Evolutionary conservation across 1,139 yeast species (phyloP).

Genomic region (Pichia sp.): DNA sequence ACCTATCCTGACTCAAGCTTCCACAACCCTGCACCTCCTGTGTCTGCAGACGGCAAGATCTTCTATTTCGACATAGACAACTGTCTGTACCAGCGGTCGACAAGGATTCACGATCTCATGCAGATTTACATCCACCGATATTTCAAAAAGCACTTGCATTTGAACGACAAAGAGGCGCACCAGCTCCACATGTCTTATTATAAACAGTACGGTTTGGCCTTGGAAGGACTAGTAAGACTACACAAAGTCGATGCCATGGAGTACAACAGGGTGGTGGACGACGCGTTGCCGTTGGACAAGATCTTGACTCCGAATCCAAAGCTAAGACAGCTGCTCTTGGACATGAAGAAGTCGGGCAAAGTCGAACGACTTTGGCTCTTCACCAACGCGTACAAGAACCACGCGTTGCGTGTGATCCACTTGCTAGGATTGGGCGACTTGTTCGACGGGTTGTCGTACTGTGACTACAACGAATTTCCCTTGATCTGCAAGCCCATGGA

Average conservation of each 20-base stretch:
- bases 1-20: conserved; percentile 37
- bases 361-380: conserved; percentile 74
- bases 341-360: conserved; percentile 42
- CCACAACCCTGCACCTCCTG: conserved; percentile 46
- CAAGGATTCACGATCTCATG: conserved; percentile 82
- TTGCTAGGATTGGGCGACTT: conserved; percentile 83
- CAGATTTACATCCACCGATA: conserved; percentile 78
- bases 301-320: conserved; percentile 59
- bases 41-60: conserved; percentile 43
- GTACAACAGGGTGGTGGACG: conserved; percentile 85
- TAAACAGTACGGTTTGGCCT: conserved; percentile 83
- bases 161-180: conserved; percentile 74
- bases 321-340: conserved; percentile 48
- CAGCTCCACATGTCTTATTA: conserved; percentile 70
- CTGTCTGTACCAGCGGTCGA: conserved; percentile 72
- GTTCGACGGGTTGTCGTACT: conserved; percentile 89
- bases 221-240: conserved; percentile 82
- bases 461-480: conserved; percentile 67
- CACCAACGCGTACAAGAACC: conserved; percentile 91
- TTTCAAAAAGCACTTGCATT: conserved; percentile 58
- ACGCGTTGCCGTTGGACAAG: conserved; percentile 77
- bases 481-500: conserved; percentile 85
- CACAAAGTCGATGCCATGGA: conserved; percentile 85
- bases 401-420: conserved; percentile 72
- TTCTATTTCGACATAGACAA: conserved; percentile 93